These are phyloP conservation scores for Ehretia macrophylla DNA, from an alignment of 257 asterid genomes.

Conservation along the genomic window DNA sequence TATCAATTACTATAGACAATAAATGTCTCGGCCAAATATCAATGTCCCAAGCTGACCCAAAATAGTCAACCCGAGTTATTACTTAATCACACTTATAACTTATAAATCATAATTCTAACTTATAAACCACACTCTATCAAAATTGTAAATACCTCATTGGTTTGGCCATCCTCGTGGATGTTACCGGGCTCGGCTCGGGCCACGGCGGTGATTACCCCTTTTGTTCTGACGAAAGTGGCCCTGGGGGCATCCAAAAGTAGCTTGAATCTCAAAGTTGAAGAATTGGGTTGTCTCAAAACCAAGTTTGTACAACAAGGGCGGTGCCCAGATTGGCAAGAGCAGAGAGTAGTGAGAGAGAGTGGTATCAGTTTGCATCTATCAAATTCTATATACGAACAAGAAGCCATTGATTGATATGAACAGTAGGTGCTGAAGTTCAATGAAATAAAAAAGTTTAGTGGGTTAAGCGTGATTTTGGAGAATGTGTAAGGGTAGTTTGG, in stretches of 20 bases:
- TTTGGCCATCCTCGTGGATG: constrained; percentile 28
- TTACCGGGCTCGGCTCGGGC: constrained; percentile 58
- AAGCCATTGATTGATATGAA: constrained; percentile 51
- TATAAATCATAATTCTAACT: too few species aligned
- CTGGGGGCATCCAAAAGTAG: constrained; percentile 20
- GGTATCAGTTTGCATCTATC: constrained; percentile 46
- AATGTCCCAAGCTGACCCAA: too few species aligned
- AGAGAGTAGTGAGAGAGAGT: constrained; percentile 38
- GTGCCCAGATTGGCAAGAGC: constrained; percentile 8
- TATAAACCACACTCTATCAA: neutral
- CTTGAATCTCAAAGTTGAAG: constrained; percentile 26
- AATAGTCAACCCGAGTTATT: too few species aligned
- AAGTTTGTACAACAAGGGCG: constrained; percentile 16
- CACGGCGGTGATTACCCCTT: constrained; percentile 35
- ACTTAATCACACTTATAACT: too few species aligned
- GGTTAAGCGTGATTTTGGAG: constrained; percentile 6
- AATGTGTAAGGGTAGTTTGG: neutral
- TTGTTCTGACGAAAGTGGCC: constrained; percentile 11
- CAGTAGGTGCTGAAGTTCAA: too few species aligned
- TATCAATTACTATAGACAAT: neutral
- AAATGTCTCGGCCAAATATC: too few species aligned
- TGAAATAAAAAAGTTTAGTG: neutral
- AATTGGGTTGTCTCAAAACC: constrained; percentile 22
- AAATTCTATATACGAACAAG: constrained; percentile 37
- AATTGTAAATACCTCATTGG: constrained; percentile 35